These are phyloP conservation scores for Polysphondylium violaceum DNA, from an alignment of 78 protist genomes.

Conservation along the genomic window DNA sequence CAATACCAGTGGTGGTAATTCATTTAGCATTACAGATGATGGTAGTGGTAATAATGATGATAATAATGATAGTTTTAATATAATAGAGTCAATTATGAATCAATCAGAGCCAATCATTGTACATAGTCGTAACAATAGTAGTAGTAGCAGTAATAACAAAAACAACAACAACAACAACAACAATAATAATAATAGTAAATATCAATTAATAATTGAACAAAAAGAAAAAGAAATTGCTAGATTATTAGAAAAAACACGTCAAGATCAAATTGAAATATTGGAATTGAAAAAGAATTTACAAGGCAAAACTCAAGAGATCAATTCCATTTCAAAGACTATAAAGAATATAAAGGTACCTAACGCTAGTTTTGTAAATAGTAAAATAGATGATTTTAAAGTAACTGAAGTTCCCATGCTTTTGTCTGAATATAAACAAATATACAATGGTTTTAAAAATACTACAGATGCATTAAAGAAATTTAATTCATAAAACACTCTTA, in stretches of 20 bases:
- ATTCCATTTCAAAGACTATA: not conserved
- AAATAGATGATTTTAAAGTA: conserved; percentile 25
- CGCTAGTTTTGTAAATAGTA: not conserved
- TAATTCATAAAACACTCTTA: too few species aligned
- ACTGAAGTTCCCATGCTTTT: conserved; percentile 25
- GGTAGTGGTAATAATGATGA: not conserved
- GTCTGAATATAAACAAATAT: conserved; percentile 40
- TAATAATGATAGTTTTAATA: not conserved
- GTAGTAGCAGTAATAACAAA: not conserved
- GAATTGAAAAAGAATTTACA: conserved; percentile 48
- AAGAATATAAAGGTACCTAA: conserved; percentile 19
- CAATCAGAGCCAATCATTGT: conserved; percentile 1
- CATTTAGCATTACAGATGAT: not conserved
- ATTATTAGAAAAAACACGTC: conserved; percentile 8
- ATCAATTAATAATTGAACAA: conserved; percentile 27
- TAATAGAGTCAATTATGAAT: conserved; percentile 7
- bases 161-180: conserved; percentile 1
- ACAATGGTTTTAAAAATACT: not conserved
- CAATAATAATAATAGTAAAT: conserved; percentile 2
- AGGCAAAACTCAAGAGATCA: not conserved
- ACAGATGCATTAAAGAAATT: conserved; percentile 12
- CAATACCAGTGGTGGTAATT: not conserved
- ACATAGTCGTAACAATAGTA: not conserved
- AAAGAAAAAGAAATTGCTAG: conserved; percentile 24
- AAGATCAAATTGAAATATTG: conserved; percentile 35